Evolutionary conservation across 331 rosid genomes (phyloP), one percentile per base, ranked within the genome.

Genomic region (Erythrophleum ivorense): DNA sequence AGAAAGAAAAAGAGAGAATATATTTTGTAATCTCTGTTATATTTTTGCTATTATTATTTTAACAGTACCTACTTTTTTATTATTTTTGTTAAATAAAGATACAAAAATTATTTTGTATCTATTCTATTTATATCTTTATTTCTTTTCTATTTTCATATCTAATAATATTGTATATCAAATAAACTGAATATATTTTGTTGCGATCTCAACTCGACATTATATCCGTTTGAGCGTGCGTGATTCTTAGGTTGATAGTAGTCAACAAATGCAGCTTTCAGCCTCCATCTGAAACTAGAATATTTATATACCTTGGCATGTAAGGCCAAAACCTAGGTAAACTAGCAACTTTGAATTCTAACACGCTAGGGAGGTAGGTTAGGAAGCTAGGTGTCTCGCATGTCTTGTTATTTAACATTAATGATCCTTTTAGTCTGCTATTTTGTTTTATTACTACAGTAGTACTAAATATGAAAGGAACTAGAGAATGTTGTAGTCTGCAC

Each of bases 391-490:
- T 64, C 45, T 63, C 80, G 68, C 83, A 72, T 80, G 79, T 60
- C 79, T 68, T 19, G 69, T 0, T 48, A 34, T 76, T 67, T 57
- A 57, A 48, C 6, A 9, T 43, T 64, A 83, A 43, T 78, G 38
- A 31, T 73, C 54, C 34, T 77, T 78, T 38, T 65, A 78, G 87
- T 83, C 79, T 14, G 55, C 57, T 77, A 33, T 80, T 19, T 78
- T 45, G 77, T 72, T 84, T 73, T 72, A 15, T 24, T 59, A 59
- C 81, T 80, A 57, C 77, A 54, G 40, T 31, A 21, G 55, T 46
- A 29, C 78, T 71, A 87, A 74, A 78, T 69, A 84, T 82, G 90
- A 87, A 87, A 87, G 90, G 86, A 84, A 81, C 87, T 69, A 87
- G 84, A 87, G 87, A 87, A 87, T 87, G 80, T 81, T 46, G 58